phyloP scores from a whole-genome alignment of 192 early-diverging fungal species.

The Mortierella hygrophila region DNA sequence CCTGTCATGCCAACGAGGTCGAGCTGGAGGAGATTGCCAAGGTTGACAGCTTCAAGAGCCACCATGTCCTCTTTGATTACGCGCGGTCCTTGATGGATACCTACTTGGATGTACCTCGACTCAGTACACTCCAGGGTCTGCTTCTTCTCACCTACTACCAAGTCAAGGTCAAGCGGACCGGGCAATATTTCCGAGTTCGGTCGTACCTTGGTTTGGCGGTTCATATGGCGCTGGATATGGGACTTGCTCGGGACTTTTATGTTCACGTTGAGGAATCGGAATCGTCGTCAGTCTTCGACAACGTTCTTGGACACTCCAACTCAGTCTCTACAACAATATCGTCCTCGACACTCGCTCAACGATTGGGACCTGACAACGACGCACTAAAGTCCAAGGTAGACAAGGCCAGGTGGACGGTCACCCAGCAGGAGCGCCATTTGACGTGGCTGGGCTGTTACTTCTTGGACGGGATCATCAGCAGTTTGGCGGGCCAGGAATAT shows the following conservation, averaged over 20 bases:
- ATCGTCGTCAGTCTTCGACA: neutral
- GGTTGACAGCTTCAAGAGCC: neutral
- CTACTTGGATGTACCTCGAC: conserved; percentile 59
- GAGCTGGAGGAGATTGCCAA: conserved; percentile 19
- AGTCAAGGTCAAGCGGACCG: conserved; percentile 50
- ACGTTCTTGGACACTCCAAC: conserved; percentile 3
- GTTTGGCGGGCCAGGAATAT: conserved; percentile 18
- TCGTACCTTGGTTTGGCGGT: conserved; percentile 65
- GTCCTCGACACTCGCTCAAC: neutral
- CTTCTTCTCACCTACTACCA: conserved; percentile 66
- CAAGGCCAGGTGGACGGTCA: conserved; percentile 1
- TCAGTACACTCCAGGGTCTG: conserved; percentile 67
- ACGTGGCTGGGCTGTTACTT: conserved; percentile 43
- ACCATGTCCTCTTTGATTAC: conserved; percentile 43
- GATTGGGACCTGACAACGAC: neutral
- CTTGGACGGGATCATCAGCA: conserved; percentile 34
- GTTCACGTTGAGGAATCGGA: conserved; percentile 4
- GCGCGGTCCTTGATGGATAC: conserved; percentile 56
- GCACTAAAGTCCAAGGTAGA: neutral
- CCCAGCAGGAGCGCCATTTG: conserved; percentile 34
- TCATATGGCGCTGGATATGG: conserved; percentile 78
- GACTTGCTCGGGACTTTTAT: conserved; percentile 52
- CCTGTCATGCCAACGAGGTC: conserved; percentile 14
- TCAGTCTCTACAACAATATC: neutral
- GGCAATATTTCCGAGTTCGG: conserved; percentile 58